phyloP scores from a whole-genome alignment of 495 filamentous ascomycete species.

The Penicillium lividum region DNA sequence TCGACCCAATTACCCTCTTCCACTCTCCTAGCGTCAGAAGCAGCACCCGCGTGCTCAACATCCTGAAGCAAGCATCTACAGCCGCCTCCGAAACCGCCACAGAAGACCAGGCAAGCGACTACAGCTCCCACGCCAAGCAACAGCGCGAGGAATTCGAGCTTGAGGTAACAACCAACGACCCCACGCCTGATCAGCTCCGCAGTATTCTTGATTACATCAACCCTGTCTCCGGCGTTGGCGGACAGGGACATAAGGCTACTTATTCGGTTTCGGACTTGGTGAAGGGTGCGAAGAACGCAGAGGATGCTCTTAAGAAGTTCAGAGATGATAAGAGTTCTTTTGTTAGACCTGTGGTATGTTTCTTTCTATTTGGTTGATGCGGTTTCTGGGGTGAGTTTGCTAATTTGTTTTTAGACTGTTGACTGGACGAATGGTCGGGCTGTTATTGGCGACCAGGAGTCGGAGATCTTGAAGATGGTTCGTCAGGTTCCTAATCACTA shows the following conservation, averaged over 20 bases:
- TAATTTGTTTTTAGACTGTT: conserved; percentile 59
- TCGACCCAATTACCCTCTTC: conserved; percentile 95
- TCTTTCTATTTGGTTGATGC: conserved; percentile 11
- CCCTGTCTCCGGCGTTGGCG: conserved; percentile 41
- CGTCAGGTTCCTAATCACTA: conserved; percentile 43
- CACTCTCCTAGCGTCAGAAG: conserved; percentile 68
- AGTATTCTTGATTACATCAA: conserved; percentile 88
- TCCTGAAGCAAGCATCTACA: conserved; percentile 75
- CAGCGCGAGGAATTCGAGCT: conserved; percentile 75
- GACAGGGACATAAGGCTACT: conserved; percentile 25
- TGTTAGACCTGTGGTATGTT: conserved; percentile 68
- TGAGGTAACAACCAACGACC: conserved; percentile 76
- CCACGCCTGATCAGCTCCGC: conserved; percentile 80
- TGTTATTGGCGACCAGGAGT: conserved; percentile 73
- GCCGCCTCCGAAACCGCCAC: conserved; percentile 58
- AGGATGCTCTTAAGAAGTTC: conserved; percentile 77
- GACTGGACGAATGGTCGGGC: conserved; percentile 93
- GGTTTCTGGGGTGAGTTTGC: conserved; percentile 5
- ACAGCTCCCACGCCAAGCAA: conserved; percentile 54
- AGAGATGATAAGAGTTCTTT: conserved; percentile 60
- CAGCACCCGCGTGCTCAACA: conserved; percentile 65
- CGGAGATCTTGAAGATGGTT: conserved; percentile 81
- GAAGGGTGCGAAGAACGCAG: conserved; percentile 65
- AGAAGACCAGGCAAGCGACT: conserved; percentile 65
- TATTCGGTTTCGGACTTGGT: conserved; percentile 57